phyloP scores from a whole-genome alignment of 768 basidiomycete genomes.

The Fibroporia radiculosa region DNA sequence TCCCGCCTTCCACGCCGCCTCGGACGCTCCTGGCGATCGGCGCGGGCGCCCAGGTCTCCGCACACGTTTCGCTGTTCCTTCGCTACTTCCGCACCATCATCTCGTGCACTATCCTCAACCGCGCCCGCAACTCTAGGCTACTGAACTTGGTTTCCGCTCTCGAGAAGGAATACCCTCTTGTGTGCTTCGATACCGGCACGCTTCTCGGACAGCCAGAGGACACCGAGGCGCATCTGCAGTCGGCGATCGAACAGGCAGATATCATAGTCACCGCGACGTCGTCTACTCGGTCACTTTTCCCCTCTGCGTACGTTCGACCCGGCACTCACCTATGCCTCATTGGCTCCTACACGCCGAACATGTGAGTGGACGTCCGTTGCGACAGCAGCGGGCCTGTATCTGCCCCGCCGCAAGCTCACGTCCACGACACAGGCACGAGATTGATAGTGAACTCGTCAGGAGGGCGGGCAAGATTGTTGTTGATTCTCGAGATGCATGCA shows the following conservation, averaged over 20 bases:
- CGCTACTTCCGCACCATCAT: constrained; percentile 46
- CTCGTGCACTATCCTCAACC: constrained; percentile 55
- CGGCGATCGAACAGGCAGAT: constrained; percentile 36
- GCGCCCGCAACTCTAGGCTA: constrained; percentile 45
- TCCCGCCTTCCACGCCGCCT: constrained; percentile 28
- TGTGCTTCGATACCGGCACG: constrained; percentile 7
- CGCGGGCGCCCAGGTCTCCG: constrained; percentile 61
- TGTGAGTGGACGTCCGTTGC: no score
- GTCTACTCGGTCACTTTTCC: constrained; percentile 62
- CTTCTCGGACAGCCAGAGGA: not conserved
- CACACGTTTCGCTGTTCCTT: constrained; percentile 58
- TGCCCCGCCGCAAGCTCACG: not conserved
- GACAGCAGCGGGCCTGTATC: not conserved
- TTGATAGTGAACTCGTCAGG: constrained; percentile 48
- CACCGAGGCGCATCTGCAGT: not conserved
- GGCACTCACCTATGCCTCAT: constrained; percentile 69
- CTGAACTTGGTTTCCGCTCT: constrained; percentile 27
- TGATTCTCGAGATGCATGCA: constrained; percentile 65
- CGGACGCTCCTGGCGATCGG: constrained; percentile 55
- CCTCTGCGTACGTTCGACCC: constrained; percentile 49
- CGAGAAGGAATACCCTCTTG: constrained; percentile 20
- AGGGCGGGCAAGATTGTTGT: constrained; percentile 57
- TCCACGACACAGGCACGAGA: constrained; percentile 39
- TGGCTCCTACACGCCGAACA: constrained; percentile 74
- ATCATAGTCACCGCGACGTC: constrained; percentile 75